phyloP scores from a whole-genome alignment of 2,329 filamentous ascomycete genomes.

The Escovopsis sp. region DNA sequence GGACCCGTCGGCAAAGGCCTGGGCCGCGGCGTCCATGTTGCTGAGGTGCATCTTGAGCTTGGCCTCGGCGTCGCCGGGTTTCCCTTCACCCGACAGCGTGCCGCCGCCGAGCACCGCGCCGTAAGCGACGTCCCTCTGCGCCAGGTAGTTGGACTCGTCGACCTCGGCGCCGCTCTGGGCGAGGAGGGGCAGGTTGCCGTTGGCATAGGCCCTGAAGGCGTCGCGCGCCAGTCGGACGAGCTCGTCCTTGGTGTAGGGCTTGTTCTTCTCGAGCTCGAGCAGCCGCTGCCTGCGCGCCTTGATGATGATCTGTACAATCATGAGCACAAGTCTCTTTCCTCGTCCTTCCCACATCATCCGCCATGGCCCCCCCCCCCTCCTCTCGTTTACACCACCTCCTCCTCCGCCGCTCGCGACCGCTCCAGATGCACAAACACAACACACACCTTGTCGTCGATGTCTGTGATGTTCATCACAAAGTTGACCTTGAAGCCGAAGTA shows the following conservation, averaged over 20 bases:
- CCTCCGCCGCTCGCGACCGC: too few relatives aligned
- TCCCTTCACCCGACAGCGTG: constrained; percentile 40
- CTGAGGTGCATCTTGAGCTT: constrained; percentile 84
- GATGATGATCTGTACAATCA: constrained; percentile 36
- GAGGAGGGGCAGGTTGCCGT: constrained; percentile 39
- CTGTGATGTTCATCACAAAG: constrained; percentile 90
- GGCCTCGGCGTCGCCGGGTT: constrained; percentile 62
- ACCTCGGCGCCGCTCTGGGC: constrained; percentile 27
- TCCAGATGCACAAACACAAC: not conserved
- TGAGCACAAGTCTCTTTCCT: not conserved
- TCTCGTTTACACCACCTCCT: too few relatives aligned
- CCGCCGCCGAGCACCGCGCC: constrained; percentile 39
- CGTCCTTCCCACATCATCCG: too few relatives aligned
- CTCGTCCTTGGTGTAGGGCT: constrained; percentile 36
- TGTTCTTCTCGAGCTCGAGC: constrained; percentile 64
- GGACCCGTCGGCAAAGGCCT: constrained; percentile 31
- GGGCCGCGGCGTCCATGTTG: constrained; percentile 38
- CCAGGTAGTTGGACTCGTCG: constrained; percentile 34
- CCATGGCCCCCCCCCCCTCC: not conserved
- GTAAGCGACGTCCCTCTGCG: constrained; percentile 37
- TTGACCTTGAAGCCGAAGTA: constrained; percentile 73
- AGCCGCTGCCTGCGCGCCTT: constrained; percentile 63
- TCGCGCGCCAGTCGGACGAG: constrained; percentile 31
- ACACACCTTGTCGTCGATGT: constrained; percentile 58
- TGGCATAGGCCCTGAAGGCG: constrained; percentile 42